Base-by-base conservation (phyloP, 1,284 basidiomycete species). In the Inonotus obliquus region DNA sequence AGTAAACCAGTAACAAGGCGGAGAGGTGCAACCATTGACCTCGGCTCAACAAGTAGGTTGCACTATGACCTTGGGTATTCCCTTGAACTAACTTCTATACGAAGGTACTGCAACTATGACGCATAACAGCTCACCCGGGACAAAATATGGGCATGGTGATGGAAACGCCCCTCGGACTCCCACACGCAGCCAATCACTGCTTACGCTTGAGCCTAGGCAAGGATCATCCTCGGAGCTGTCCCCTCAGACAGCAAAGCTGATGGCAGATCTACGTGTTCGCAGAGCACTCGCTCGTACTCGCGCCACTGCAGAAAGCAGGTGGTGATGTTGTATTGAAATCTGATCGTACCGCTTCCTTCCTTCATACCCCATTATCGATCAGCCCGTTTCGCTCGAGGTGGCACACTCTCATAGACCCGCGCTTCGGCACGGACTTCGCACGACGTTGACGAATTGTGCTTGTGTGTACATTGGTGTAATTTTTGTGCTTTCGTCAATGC, bases 181-280 rank as follows among this genome's bases (percentile, higher is more conserved):
- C 35, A 61, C 66, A 14, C 71, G 71, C 47, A 60, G 69, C 29
- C 71, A 69, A 21, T 66, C 68, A 1, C 70, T 62, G 66, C 47
- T 45, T 69, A 60, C 64, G 69, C 61, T 70, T 69, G 54, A 55
- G 35, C 79, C 84, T 2, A 87, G 85, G 3, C 84, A 87, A n/a
- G 80, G 83, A n/a, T 85, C 81, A 27, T 89, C 87, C 2, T 81
- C 86, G 13, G 89, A 90, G 66, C 73, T 91, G 54, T 90, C 88
- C 23, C 86, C 86, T 11, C 72, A 85, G 38, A 84, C 79, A 7
- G 78, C 77, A 65, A 79, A 86, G 68, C 78, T 91, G 68, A 90
- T 90, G 89, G 73, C 75, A 60, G 79, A 83, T 67, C 69, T 86
- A 53, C 75, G 88, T 62, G 76, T 81, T 65, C 80, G 85, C 69